Percentiles rank a stretch among this genome's conserved stretches.
Evolutionary conservation across 192 early-diverging fungal genomes (phyloP).

Genomic region (Mortierella hygrophila): DNA sequence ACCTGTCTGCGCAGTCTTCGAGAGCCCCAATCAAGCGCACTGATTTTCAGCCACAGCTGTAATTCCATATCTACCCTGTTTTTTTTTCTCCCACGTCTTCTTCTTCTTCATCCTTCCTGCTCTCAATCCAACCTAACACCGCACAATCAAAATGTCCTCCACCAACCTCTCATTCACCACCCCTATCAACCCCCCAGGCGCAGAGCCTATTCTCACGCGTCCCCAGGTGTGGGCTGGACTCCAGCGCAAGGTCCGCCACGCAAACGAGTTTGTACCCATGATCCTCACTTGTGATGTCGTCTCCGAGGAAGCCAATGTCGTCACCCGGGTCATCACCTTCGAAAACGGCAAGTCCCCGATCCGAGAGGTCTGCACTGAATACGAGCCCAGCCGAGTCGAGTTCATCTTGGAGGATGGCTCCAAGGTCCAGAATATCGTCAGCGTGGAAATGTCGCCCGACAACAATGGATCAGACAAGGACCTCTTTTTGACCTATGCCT

Average conservation of each 20-base stretch:
- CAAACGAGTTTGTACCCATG: slow-evolving; percentile 10
- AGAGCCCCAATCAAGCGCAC: not conserved
- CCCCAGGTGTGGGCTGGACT: not conserved
- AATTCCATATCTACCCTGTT: not conserved
- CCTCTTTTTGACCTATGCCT: not conserved
- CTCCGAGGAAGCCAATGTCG: slow-evolving; percentile 8
- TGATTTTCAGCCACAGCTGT: not conserved
- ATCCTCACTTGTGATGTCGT: not conserved
- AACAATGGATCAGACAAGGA: not conserved
- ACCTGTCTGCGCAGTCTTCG: too few species aligned
- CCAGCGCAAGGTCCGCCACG: slow-evolving; percentile 2
- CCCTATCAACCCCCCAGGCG: slow-evolving; percentile 6
- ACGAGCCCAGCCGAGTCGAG: slow-evolving; percentile 11
- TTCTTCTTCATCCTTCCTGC: not conserved
- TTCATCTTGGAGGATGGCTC: slow-evolving; percentile 6
- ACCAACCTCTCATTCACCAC: slow-evolving; percentile 7
- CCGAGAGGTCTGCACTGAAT: slow-evolving; percentile 1
- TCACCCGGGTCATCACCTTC: slow-evolving; percentile 2
- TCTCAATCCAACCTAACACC: not conserved
- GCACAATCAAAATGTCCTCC: not conserved
- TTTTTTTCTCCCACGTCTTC: not conserved
- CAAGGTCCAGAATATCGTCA: not conserved
- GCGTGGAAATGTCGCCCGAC: not conserved
- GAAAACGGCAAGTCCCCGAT: slow-evolving; percentile 9
- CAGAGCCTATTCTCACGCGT: slow-evolving; percentile 2